Evolutionary conservation across 768 basidiomycete genomes (phyloP), one percentile per base, ranked within the genome.

Genomic region (Lanmaoa pseudosensibilis): DNA sequence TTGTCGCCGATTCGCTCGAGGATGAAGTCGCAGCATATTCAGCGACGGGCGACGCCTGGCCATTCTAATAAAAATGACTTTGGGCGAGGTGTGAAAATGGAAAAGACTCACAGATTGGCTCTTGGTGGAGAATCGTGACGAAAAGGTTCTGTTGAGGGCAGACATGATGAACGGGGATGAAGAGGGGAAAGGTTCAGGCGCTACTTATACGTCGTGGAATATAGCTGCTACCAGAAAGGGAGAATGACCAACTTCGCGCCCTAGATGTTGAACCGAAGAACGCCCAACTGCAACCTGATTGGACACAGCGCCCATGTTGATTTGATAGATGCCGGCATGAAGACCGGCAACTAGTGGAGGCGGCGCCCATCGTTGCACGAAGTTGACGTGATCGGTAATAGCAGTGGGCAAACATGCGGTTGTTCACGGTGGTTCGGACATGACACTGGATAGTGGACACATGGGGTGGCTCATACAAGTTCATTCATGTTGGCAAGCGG

Each of bases 51-150:
- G 65, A 62, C 2, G 45, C 41, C 55, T 59, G 48, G 25, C 41
- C 60, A 52, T 52, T 55, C 52, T 56, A n/a, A 50, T 19, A 16
- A 19, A 19, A 10, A 19, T 38, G 16, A 47, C 8, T 37, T 25
- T 51, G 33, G 4, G 27, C 6, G 5, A 19, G 32, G 33, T 8
- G 5, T 30, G 37, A 5, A 15, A n/a, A 25, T 25, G 44, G 32
- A 50, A 18, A 1, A 9, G 7, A 54, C 72, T 54, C 45, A 73
- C 72, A 6, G 62, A 40, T 30, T 69, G 65, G 43, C 60, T 63
- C 58, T 52, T 73, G 38, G 58, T 46, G 8, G 70, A 66, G 51
- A 72, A 70, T 16, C 70, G 70, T 4, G 66, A 62, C 0, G 72
- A 72, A 48, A 72, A 50, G 23, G 70, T 45, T 59, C 72, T 62